These are phyloP conservation scores for Dorcoceras hygrometricum DNA, from an alignment of 257 asterid species.

Conservation along the genomic window DNA sequence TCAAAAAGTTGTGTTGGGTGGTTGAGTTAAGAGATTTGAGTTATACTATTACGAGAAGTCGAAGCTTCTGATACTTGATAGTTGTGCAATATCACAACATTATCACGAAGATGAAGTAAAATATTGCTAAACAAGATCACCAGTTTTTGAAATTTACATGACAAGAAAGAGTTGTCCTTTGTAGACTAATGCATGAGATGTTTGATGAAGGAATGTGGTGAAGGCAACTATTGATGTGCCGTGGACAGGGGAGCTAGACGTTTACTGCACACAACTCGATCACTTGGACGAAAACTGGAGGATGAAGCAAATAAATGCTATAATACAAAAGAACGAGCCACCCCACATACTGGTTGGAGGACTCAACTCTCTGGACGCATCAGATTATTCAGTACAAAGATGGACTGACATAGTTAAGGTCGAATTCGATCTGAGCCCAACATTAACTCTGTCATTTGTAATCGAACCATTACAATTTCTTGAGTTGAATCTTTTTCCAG, in stretches of 20 bases:
- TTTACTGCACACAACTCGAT: conserved; percentile 87
- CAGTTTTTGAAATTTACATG: background rate
- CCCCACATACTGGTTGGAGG: conserved; percentile 89
- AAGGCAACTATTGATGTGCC: conserved; percentile 85
- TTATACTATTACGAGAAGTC: background rate
- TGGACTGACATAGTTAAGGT: conserved; percentile 92
- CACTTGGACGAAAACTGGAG: conserved; percentile 89
- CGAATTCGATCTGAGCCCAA: background rate
- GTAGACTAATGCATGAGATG: background rate
- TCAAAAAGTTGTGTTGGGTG: background rate
- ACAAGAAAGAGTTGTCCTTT: too few species aligned
- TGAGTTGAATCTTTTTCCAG: conserved; percentile 26
- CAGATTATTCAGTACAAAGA: conserved; percentile 79
- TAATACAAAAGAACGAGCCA: conserved; percentile 58
- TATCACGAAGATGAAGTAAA: background rate
- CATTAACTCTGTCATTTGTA: background rate
- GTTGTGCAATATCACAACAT: background rate
- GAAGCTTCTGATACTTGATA: background rate
- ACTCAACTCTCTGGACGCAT: conserved; percentile 77
- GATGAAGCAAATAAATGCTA: conserved; percentile 72
- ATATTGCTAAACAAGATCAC: background rate
- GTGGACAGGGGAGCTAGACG: conserved; percentile 67
- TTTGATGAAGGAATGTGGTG: conserved; percentile 67
- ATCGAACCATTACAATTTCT: background rate
- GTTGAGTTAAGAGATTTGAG: background rate